Evolutionary conservation across 169 alveolate species (phyloP).

Genomic region (Plasmodium cynomolgi): DNA sequence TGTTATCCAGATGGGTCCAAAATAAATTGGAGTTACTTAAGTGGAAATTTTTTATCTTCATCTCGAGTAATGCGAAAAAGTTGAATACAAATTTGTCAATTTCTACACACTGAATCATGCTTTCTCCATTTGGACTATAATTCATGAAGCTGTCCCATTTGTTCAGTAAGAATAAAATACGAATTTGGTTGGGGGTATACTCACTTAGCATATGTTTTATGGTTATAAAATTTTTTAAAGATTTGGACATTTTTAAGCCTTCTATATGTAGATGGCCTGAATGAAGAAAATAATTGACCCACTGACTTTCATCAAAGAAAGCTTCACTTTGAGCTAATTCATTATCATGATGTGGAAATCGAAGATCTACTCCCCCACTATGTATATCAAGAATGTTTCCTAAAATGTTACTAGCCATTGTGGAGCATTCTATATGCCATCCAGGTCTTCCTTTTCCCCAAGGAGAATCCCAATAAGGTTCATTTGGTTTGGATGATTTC

Average conservation of each 20-base stretch:
- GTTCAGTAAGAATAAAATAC: conserved; percentile 89
- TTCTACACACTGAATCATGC: conserved; percentile 93
- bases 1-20: conserved; percentile 77
- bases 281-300: conserved; percentile 98
- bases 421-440: conserved; percentile 99
- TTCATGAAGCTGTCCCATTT: conserved; percentile 94
- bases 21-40: conserved; percentile 74
- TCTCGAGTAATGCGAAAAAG: conserved; percentile 93
- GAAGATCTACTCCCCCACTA: conserved; percentile 98
- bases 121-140: conserved; percentile 90
- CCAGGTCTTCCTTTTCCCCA: conserved; percentile 99
- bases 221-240: conserved; percentile 97
- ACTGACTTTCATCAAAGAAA: conserved; percentile 91
- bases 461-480: conserved; percentile 98
- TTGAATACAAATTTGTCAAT: conserved; percentile 93
- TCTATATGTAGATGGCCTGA: conserved; percentile 98
- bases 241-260: conserved; percentile 97
- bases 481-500: conserved; percentile 97
- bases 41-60: conserved; percentile 84
- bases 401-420: conserved; percentile 95
- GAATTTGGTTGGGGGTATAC: conserved; percentile 90
- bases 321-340: conserved; percentile 99
- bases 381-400: conserved; percentile 97
- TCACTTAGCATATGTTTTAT: conserved; percentile 89
- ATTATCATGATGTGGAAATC: conserved; percentile 99